A percentile compares a stretch with the other conserved stretches of the same genome.
Conservation (phyloP, 2,329 filamentous ascomycete species). For the Aspergillus felis region DNA sequence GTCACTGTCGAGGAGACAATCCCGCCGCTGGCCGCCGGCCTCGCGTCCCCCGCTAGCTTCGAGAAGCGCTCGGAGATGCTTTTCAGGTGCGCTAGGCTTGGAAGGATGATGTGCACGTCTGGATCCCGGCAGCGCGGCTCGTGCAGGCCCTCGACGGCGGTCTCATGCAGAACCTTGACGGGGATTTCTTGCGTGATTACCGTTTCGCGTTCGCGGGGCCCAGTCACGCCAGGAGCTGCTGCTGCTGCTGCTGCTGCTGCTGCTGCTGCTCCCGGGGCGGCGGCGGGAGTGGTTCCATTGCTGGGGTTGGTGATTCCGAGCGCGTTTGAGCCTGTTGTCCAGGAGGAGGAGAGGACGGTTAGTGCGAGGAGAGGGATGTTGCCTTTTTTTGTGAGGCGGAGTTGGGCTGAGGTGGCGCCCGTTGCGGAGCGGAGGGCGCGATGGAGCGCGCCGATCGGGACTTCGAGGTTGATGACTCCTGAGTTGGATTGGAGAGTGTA, state of each 20-base stretch:
- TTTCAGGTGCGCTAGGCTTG: conserved; percentile 82
- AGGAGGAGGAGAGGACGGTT: conserved; percentile 69
- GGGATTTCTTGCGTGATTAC: conserved; percentile 94
- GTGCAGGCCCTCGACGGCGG: conserved; percentile 85
- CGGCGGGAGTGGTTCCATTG: too few relatives aligned
- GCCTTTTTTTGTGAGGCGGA: conserved; percentile 91
- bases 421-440: conserved; percentile 87
- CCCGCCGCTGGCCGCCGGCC: conserved; percentile 27
- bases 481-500: conserved; percentile 86
- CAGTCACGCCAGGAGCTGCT: conserved; percentile 40
- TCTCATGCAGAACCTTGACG: conserved; percentile 80
- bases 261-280: conserved; percentile 33
- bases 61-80: conserved; percentile 94
- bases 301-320: conserved; percentile 42
- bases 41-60: conserved; percentile 55
- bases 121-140: conserved; percentile 87
- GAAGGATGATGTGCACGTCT: conserved; percentile 89
- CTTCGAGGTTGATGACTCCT: conserved; percentile 94
- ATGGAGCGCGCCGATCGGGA: conserved; percentile 82
- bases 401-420: conserved; percentile 73
- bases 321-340: conserved; percentile 50
- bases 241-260: too few relatives aligned
- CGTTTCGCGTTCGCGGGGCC: conserved; percentile 73
- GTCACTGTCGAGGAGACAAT: conserved; percentile 16
- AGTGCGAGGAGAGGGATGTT: conserved; percentile 80